Percentiles rank a stretch among this genome's conserved stretches.
Evolutionary conservation across 2,329 filamentous ascomycete species (phyloP).

Genomic region (Diaporthe ampelina): DNA sequence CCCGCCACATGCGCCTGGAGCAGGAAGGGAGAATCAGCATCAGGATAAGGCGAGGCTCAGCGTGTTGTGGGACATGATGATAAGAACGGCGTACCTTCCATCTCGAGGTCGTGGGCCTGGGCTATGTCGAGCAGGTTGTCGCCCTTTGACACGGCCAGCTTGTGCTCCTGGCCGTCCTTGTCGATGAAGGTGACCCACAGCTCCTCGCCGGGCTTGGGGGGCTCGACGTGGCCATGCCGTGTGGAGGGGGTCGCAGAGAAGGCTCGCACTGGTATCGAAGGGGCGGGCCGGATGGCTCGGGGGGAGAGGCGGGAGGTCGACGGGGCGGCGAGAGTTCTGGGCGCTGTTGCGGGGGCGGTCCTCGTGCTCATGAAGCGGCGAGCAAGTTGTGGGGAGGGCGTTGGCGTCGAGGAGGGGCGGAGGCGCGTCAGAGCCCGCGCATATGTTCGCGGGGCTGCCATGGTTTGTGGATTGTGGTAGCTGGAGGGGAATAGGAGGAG

Average conservation of each 20-base stretch:
- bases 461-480: background rate
- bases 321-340: constrained; percentile 15
- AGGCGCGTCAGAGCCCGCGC: constrained; percentile 29
- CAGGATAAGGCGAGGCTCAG: constrained; percentile 45
- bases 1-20: constrained; percentile 83
- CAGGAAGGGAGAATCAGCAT: background rate
- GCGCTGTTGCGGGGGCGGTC: background rate
- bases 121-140: constrained; percentile 97
- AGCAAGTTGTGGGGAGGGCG: constrained; percentile 26
- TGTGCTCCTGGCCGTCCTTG: constrained; percentile 84
- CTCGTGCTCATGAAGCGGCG: constrained; percentile 23
- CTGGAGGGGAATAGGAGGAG: no score
- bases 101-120: constrained; percentile 94
- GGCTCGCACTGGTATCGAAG: constrained; percentile 35
- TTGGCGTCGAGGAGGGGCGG: background rate
- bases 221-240: constrained; percentile 83
- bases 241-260: constrained; percentile 73
- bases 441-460: constrained; percentile 25
- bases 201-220: constrained; percentile 94
- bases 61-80: no score
- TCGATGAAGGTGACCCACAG: constrained; percentile 93
- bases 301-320: background rate
- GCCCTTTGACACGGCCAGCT: constrained; percentile 84
- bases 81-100: constrained; percentile 77
- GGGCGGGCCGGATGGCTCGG: constrained; percentile 8